Conservation (phyloP, 306 rosid genomes). For the Albizia julibrissin region DNA sequence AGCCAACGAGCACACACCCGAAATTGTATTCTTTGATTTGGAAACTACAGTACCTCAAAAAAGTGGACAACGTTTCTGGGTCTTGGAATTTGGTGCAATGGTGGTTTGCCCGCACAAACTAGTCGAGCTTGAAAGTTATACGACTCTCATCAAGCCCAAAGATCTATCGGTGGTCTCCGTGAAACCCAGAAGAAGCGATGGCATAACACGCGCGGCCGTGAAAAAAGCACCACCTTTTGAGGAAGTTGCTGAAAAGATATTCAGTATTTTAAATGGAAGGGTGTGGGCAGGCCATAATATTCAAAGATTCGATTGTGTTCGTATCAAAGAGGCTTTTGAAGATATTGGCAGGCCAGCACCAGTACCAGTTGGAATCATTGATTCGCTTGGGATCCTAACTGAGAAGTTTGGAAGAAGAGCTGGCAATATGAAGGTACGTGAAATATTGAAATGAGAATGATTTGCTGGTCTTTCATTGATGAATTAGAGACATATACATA, state of each 20-base stretch:
- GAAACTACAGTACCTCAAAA: conserved; percentile 69
- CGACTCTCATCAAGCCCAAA: conserved; percentile 68
- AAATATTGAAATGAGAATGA: no score
- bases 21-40: conserved; percentile 89
- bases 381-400: conserved; percentile 68
- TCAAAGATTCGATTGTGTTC: conserved; percentile 76
- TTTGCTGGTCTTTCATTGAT: no score
- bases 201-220: conserved; percentile 70
- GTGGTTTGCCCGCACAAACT: conserved; percentile 71
- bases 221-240: conserved; percentile 77
- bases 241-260: conserved; percentile 78
- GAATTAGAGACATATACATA: no score
- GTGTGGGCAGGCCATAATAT: conserved; percentile 98
- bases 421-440: conserved; percentile 91
- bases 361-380: conserved; percentile 65
- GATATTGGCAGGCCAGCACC: conserved; percentile 71
- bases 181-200: conserved; percentile 69
- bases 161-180: conserved; percentile 60
- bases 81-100: conserved; percentile 89
- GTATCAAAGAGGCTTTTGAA: conserved; percentile 79
- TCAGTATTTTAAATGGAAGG: conserved; percentile 71
- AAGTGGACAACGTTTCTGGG: conserved; percentile 65
- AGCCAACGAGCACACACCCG: conserved; percentile 44
- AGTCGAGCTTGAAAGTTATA: conserved; percentile 72
- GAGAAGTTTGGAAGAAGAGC: conserved; percentile 89